These are phyloP conservation scores for Solanum habrochaites DNA, from an alignment of 257 asterid species.

Conservation along the genomic window DNA sequence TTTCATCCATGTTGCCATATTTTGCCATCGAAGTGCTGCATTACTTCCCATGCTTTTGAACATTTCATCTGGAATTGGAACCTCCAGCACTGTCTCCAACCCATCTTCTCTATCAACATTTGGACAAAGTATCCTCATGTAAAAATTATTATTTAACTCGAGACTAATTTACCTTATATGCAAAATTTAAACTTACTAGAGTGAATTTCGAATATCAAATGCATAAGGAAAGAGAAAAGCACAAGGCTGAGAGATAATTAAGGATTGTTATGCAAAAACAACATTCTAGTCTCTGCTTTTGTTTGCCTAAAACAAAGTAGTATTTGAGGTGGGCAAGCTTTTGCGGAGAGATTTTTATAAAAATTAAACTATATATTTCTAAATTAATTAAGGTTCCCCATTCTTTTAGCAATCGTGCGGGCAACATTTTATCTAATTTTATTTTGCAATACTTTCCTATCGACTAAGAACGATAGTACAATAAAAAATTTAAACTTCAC, in stretches of 20 bases:
- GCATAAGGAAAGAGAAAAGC: not conserved
- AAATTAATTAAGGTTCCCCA: constrained; percentile 2
- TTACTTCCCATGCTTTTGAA: constrained; percentile 54
- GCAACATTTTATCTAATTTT: not conserved
- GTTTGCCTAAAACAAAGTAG: not conserved
- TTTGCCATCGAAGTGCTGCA: constrained; percentile 78
- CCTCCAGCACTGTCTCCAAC: constrained; percentile 80
- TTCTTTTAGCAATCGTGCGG: constrained; percentile 19
- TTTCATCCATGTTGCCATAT: constrained; percentile 90
- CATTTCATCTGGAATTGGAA: constrained; percentile 92
- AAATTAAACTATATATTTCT: not conserved
- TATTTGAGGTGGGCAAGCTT: not conserved
- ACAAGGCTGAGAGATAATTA: constrained; percentile 4
- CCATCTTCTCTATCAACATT: constrained; percentile 76
- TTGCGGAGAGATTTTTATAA: not conserved
- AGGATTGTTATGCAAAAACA: not conserved
- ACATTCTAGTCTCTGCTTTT: not conserved
- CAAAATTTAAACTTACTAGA: not conserved
- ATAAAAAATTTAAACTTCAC: not conserved
- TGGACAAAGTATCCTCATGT: constrained; percentile 76
- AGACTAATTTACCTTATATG: not conserved
- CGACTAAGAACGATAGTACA: not conserved
- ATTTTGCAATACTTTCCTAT: not conserved
- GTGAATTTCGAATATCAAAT: not conserved
- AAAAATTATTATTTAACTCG: constrained; percentile 11